Base-by-base conservation (phyloP, 164 flowering plant genomes). In the Chloranthus sessilifolius region DNA sequence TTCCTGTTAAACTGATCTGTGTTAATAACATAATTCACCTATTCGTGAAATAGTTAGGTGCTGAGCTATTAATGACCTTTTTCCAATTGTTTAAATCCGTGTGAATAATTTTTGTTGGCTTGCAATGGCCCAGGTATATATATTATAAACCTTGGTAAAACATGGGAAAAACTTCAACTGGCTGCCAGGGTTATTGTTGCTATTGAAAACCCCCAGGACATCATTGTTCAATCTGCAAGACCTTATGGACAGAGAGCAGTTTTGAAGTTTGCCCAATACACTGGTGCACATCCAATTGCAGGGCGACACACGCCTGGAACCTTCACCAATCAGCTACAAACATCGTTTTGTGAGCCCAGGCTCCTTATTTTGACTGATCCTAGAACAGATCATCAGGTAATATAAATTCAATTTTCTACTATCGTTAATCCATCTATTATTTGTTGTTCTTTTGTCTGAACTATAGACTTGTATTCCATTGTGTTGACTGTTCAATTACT, bases 181-280 rank as follows among this genome's bases (percentile, higher is more conserved):
- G 96, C 96, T n/a, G 96, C 96, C 1, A 78, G 96, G 53, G 83
- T 76, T n/a, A 88, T 88, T 56, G 89, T 83, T 58, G 95, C 82
- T 0, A 83, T 85, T 49, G 97, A 85, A 68, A 83, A 85, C 51
- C 95, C 91, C 1, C 70, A 80, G 58, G 97, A 88, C 55, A 85
- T 88, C 14, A 88, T 88, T 59, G 97, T 88, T 9, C 97, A 88
- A 48, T 88, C 96, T 53, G 96, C 96, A 3, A 76, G 91, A 54
- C 94, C 94, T 2, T 88, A 88, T 75, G 96, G 96, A 19, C 96
- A 88, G 75, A 68, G 91, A 35, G 95, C 95, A 49, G 85, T 87
- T 1, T 43, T 87, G 50, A 87, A 87, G 69, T 87, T 86, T 71
- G 88, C 95, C 4, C 86, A 83, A 28, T 70, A 81, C 64, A 83